A percentile compares a stretch with the other conserved stretches of the same genome.
Evolutionary conservation across 495 filamentous ascomycete species (phyloP).

Genomic region (Aspergillus affinis): DNA sequence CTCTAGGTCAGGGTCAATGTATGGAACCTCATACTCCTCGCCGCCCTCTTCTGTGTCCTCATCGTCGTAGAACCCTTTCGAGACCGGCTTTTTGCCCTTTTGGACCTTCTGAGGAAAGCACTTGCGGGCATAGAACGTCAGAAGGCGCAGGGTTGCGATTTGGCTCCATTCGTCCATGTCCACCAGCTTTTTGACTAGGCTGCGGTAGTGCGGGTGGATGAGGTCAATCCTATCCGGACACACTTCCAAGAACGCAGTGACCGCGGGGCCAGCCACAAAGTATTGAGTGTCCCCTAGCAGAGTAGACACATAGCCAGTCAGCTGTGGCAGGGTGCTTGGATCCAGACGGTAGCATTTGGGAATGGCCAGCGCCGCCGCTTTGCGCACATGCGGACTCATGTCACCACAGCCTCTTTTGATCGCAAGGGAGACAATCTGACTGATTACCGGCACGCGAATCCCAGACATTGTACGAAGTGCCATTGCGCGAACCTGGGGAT

Average conservation of each 20-base stretch:
- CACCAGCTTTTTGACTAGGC: constrained; percentile 81
- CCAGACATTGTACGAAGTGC: constrained; percentile 94
- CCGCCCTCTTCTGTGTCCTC: constrained; percentile 48
- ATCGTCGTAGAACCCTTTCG: constrained; percentile 77
- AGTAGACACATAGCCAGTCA: constrained; percentile 73
- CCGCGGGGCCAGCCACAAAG: constrained; percentile 89
- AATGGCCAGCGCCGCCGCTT: constrained; percentile 90
- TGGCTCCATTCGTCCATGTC: constrained; percentile 99
- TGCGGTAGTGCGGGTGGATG: constrained; percentile 85
- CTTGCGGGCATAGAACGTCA: constrained; percentile 79
- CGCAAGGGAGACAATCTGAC: constrained; percentile 93
- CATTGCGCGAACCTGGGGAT: constrained; percentile 85
- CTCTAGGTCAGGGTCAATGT: constrained; percentile 81
- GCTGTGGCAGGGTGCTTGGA: constrained; percentile 77
- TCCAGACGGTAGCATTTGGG: constrained; percentile 97
- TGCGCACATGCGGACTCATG: constrained; percentile 91
- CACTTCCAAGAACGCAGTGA: constrained; percentile 82
- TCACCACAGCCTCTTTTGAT: constrained; percentile 91
- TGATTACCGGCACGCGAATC: constrained; percentile 96
- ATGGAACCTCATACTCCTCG: constrained; percentile 54
- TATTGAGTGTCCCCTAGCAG: constrained; percentile 90
- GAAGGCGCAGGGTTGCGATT: constrained; percentile 72
- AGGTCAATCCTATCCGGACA: constrained; percentile 84
- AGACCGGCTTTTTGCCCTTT: constrained; percentile 50
- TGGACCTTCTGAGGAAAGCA: constrained; percentile 78